Evolutionary conservation across 805 yeast species (phyloP), one percentile per base, ranked within the genome.

Genomic region (Starmerella sp.): DNA sequence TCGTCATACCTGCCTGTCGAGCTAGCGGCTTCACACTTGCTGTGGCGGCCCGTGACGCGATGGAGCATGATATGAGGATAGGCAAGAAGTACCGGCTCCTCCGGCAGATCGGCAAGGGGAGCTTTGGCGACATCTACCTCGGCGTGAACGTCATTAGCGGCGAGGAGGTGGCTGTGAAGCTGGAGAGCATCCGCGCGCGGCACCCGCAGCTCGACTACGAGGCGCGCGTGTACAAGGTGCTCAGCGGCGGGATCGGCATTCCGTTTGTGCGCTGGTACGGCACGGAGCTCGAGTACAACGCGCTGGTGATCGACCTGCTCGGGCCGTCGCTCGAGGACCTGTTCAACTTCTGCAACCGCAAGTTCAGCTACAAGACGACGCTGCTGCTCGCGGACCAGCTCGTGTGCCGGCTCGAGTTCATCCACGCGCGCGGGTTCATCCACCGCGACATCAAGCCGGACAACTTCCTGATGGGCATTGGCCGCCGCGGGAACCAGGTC

Each of bases 231-330:
- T 91, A 91, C 74, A 88, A 86, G 67, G 90, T 95, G 2, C 74
- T 91, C 53, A 83, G 95, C 60, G 98, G 97, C 38, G 97, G 97
- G 35, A 91, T 91, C 38, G 97, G 98, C 35, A 89, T 91, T 56
- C 97, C 98, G 3, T 90, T 89, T 71, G 89, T 91, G 36, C 81
- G 97, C 69, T 91, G 96, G 95, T 90, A 82, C 69, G 98, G 97
- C 39, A 85, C 95, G 1, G 97, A 91, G 69, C 87, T 95, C 63
- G 97, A 90, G 68, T 91, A 88, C 68, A 87, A 90, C 69, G 96
- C 97, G 41, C 84, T 91, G 90, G 97, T 91, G 42, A 91, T 91
- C 64, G 98, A 91, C 69, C 77, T 91, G 52, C 77, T 91, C 64
- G 98, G 98, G 6, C 97, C 97, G 4, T 85, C 95, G 0, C 76